Evolutionary conservation across 2,329 filamentous ascomycete genomes (phyloP).

Genomic region (Trichoderma sp.): DNA sequence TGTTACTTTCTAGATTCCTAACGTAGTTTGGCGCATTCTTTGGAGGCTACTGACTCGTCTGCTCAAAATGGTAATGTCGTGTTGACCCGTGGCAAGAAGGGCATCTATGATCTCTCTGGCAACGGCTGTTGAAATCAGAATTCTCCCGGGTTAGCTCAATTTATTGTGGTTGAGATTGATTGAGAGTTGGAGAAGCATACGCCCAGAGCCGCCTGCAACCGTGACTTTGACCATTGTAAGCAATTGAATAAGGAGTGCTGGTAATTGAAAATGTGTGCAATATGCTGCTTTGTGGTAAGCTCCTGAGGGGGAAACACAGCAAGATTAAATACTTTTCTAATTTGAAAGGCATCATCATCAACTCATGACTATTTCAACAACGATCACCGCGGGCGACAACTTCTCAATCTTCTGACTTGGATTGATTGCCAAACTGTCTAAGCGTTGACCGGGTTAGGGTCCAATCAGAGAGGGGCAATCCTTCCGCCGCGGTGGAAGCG

Average conservation of each 20-base stretch:
- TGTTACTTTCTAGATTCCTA: background rate
- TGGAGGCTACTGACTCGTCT: constrained; percentile 16
- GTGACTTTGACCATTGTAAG: background rate
- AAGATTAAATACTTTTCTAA: background rate
- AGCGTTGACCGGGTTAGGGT: background rate
- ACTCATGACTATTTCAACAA: background rate
- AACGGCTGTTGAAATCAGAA: background rate
- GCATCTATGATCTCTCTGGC: constrained; percentile 53
- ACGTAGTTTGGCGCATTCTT: too few species aligned
- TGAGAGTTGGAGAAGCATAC: background rate
- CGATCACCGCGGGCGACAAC: background rate
- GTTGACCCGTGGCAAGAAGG: constrained; percentile 52
- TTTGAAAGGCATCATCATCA: too few species aligned
- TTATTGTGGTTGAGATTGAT: background rate
- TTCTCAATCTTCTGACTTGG: background rate
- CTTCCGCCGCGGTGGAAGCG: background rate
- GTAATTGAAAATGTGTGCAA: background rate
- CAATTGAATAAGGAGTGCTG: background rate
- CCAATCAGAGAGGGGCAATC: background rate
- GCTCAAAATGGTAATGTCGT: constrained; percentile 55
- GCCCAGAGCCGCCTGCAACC: background rate
- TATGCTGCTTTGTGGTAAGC: background rate
- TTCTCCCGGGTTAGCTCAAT: background rate
- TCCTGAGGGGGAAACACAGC: background rate
- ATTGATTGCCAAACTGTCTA: background rate